Conservation (phyloP, 2,329 filamentous ascomycete species). For the Hypoxylon sp. region DNA sequence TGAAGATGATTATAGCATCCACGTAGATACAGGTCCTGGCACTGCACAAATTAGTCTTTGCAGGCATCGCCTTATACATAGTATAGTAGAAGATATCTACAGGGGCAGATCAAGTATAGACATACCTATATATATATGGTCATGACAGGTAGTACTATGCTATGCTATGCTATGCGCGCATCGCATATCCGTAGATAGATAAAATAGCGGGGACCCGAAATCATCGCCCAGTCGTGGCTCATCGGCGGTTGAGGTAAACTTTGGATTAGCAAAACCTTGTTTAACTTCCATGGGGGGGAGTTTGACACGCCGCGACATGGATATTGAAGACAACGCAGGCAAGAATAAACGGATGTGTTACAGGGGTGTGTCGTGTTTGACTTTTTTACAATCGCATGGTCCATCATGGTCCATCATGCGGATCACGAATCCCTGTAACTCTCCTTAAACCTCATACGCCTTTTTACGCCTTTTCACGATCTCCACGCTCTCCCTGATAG, state of each 20-base stretch:
- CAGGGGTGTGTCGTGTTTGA: conserved; percentile 39
- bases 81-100: not conserved
- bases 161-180: conserved; percentile 6
- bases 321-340: conserved; percentile 13
- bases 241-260: conserved; percentile 16
- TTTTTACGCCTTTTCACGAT: not conserved
- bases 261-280: conserved; percentile 28
- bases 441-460: conserved; percentile 22
- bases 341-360: conserved; percentile 43
- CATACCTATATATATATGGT: not conserved
- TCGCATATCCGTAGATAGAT: not conserved
- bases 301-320: conserved; percentile 9
- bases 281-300: conserved; percentile 18
- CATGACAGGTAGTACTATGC: not conserved
- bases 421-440: conserved; percentile 31
- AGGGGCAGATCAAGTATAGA: too few species aligned
- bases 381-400: conserved; percentile 28
- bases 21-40: not conserved
- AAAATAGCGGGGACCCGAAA: conserved; percentile 8
- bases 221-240: conserved; percentile 8
- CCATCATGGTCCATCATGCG: conserved; percentile 32
- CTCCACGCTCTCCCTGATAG: conserved; percentile 1
- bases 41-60: conserved; percentile 3
- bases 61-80: conserved; percentile 3
- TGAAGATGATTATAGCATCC: not conserved